Evolutionary conservation across 208 protist genomes (phyloP).

Genomic region (Acanthamoeba royreba): DNA sequence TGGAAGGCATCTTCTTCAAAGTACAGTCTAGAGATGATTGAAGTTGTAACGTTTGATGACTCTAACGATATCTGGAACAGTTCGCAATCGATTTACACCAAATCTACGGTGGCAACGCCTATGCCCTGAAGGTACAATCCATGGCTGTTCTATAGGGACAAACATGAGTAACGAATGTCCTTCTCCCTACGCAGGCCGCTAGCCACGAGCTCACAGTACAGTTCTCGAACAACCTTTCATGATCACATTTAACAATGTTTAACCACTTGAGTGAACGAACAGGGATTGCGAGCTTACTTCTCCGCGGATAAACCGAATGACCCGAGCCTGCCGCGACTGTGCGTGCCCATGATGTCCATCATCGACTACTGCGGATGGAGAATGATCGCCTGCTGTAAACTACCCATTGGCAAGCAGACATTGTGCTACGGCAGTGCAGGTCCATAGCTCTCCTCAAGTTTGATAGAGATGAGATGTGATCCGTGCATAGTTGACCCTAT

Average conservation of each 20-base stretch:
- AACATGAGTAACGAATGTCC: neutral
- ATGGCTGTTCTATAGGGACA: neutral
- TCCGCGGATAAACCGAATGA: neutral
- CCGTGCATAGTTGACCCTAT: too few species aligned
- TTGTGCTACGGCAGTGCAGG: slow-evolving; percentile 53
- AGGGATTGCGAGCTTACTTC: neutral
- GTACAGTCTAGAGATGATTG: neutral
- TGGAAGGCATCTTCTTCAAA: slow-evolving; percentile 50
- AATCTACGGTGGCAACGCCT: neutral
- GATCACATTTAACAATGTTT: too few species aligned
- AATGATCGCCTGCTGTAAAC: slow-evolving; percentile 17
- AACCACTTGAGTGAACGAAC: too few species aligned
- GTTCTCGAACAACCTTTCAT: too few species aligned
- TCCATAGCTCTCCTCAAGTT: neutral
- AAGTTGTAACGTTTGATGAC: neutral
- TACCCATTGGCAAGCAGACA: neutral
- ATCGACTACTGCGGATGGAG: slow-evolving; percentile 58
- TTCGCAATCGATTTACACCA: slow-evolving; percentile 37
- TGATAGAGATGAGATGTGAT: neutral
- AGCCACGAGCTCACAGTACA: slow-evolving; percentile 9
- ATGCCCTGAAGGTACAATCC: neutral
- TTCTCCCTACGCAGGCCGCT: neutral
- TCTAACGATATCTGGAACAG: neutral
- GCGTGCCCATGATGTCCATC: neutral
- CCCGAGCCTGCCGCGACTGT: neutral